Evolutionary conservation across 2,329 filamentous ascomycete genomes (phyloP).

Genomic region (Lithohypha guttulata): DNA sequence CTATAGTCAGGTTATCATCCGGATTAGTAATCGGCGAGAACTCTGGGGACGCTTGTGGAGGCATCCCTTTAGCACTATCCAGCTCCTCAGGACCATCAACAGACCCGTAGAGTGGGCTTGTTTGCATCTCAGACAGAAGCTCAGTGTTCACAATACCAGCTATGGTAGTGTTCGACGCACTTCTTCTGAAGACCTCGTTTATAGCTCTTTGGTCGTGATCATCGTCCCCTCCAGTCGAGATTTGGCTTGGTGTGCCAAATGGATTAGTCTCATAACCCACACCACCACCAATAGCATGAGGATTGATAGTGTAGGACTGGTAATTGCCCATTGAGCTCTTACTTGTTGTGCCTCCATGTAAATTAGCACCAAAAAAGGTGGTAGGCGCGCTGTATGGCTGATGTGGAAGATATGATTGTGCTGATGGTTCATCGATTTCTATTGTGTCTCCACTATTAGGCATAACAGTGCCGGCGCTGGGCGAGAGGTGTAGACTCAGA

Average conservation of each 20-base stretch:
- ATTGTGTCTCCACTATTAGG: not conserved
- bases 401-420: not conserved
- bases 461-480: not conserved
- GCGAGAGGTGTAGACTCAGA: conserved; percentile 1
- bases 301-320: conserved; percentile 15
- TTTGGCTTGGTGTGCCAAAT: conserved; percentile 19
- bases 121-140: conserved; percentile 3
- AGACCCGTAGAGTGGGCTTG: not conserved
- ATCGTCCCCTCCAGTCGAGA: conserved; percentile 12
- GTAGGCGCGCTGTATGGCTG: not conserved
- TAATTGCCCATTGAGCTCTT: conserved; percentile 20
- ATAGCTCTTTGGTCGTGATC: conserved; percentile 3
- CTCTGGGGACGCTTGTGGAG: not conserved
- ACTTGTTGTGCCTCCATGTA: conserved; percentile 10
- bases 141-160: not conserved
- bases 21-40: conserved; percentile 7
- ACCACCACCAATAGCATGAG: conserved; percentile 10
- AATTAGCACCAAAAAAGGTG: conserved; percentile 5
- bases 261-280: conserved; percentile 20
- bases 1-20: not conserved
- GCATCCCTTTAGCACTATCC: not conserved
- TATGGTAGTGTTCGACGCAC: not conserved
- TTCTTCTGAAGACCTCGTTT: conserved; percentile 4
- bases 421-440: not conserved
- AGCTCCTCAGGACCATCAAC: not conserved